A percentile compares a stretch with the other conserved stretches of the same genome.
phyloP scores from a whole-genome alignment of 768 basidiomycete genomes.

The Pleurotus cornucopiae region DNA sequence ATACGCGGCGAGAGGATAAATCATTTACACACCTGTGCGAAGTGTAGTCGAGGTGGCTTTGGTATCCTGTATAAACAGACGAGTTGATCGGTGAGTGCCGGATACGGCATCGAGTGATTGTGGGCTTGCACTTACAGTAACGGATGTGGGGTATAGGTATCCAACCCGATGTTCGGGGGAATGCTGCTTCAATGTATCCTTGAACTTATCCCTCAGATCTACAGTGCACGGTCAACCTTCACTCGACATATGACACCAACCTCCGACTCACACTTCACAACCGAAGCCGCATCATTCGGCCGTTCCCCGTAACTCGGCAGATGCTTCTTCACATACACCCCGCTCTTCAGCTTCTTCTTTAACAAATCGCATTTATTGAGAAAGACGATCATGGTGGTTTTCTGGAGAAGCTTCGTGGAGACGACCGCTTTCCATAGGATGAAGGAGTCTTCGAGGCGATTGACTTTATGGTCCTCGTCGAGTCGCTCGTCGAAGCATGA shows the following conservation, averaged over 20 bases:
- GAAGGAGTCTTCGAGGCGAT: slow-evolving; percentile 71
- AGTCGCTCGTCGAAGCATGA: slow-evolving; percentile 43
- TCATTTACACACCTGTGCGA: slow-evolving; percentile 35
- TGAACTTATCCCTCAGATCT: slow-evolving; percentile 41
- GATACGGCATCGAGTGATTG: too few relatives aligned
- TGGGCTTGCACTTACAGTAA: slow-evolving; percentile 33
- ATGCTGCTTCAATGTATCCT: slow-evolving; percentile 45
- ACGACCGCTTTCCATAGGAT: slow-evolving; percentile 65
- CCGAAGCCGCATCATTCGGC: slow-evolving; percentile 49
- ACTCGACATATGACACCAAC: not conserved
- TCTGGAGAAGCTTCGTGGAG: slow-evolving; percentile 51
- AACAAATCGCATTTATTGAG: slow-evolving; percentile 73
- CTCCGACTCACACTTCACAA: slow-evolving; percentile 50
- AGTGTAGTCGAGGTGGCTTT: slow-evolving; percentile 50
- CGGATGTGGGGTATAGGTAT: slow-evolving; percentile 59
- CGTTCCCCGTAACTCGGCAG: slow-evolving; percentile 61
- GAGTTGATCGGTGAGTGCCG: not conserved
- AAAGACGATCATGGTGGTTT: slow-evolving; percentile 65
- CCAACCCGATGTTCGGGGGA: slow-evolving; percentile 46
- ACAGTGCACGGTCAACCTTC: slow-evolving; percentile 15
- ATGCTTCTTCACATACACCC: slow-evolving; percentile 46
- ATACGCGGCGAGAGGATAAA: not conserved
- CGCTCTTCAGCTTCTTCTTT: slow-evolving; percentile 40
- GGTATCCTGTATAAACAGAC: slow-evolving; percentile 38
- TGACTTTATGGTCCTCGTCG: slow-evolving; percentile 55